Percentiles rank a stretch among this genome's conserved stretches.
phyloP scores from a whole-genome alignment of 129 eudicot genomes.

The Escallonia herrerae region DNA sequence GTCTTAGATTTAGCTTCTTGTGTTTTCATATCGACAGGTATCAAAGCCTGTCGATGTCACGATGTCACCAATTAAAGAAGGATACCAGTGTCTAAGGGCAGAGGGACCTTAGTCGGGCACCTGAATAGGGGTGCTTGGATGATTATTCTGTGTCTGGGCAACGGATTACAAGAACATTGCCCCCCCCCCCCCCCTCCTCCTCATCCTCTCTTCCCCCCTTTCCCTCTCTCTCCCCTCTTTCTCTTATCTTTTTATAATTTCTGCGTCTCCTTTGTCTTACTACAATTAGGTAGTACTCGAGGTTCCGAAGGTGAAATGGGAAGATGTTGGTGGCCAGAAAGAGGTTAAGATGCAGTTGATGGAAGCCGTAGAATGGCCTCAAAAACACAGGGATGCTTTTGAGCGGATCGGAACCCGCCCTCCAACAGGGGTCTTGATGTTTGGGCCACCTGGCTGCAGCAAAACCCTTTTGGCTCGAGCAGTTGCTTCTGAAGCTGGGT shows the following conservation, averaged over 20 bases:
- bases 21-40: too few relatives aligned
- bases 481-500: constrained; percentile 84
- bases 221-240: too few relatives aligned
- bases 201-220: too few relatives aligned
- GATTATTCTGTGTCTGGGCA: not conserved
- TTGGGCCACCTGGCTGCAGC: constrained; percentile 99
- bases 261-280: not conserved
- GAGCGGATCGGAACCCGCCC: constrained; percentile 79
- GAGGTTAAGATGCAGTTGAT: constrained; percentile 81
- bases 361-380: constrained; percentile 99
- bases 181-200: not conserved
- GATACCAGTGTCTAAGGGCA: too few relatives aligned
- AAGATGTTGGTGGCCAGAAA: constrained; percentile 91
- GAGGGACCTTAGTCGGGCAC: too few relatives aligned
- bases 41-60: too few relatives aligned
- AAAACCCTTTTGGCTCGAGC: constrained; percentile 97
- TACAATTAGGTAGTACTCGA: constrained; percentile 69
- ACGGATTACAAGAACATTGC: not conserved
- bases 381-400: constrained; percentile 80
- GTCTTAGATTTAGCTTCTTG: too few relatives aligned
- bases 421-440: constrained; percentile 78
- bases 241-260: too few relatives aligned
- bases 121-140: too few relatives aligned
- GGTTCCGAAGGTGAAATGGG: constrained; percentile 88
- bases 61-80: too few relatives aligned